Evolutionary conservation across 371 early-diverging fungal genomes (phyloP).

Genomic region (Mucor indicus): DNA sequence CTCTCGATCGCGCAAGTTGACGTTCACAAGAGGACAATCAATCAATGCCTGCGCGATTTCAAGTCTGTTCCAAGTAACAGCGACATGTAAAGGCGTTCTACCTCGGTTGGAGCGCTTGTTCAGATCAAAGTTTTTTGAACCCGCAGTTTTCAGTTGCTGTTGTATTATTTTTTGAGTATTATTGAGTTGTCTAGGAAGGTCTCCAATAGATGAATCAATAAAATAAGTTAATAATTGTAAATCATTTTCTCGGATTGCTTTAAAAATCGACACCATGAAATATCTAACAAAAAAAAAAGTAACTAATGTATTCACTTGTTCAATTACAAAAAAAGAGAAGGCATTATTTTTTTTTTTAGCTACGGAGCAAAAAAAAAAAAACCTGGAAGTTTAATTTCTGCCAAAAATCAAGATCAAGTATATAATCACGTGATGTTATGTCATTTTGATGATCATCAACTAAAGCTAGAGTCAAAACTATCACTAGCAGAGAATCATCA

Average conservation of each 20-base stretch:
- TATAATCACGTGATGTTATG: too few relatives aligned
- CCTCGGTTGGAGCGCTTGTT: conserved; percentile 49
- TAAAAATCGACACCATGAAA: conserved; percentile 46
- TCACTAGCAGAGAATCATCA: too few relatives aligned
- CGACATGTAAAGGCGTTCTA: conserved; percentile 46
- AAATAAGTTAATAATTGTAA: conserved; percentile 34
- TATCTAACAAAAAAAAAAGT: too few relatives aligned
- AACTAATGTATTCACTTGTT: too few relatives aligned
- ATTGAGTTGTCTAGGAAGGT: background rate
- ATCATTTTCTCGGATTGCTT: conserved; percentile 44
- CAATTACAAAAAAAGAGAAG: too few relatives aligned
- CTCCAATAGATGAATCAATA: conserved; percentile 19
- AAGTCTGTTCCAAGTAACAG: conserved; percentile 41
- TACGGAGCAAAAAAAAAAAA: too few relatives aligned
- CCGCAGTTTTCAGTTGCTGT: conserved; percentile 13
- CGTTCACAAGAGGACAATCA: conserved; percentile 47
- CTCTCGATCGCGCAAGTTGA: conserved; percentile 66
- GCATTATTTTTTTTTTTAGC: too few relatives aligned
- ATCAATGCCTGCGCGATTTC: conserved; percentile 44
- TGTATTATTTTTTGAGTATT: conserved; percentile 14
- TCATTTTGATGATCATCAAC: too few relatives aligned
- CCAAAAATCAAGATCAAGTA: too few relatives aligned
- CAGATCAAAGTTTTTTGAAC: conserved; percentile 28
- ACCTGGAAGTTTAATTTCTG: too few relatives aligned
- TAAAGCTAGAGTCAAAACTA: too few relatives aligned